Conservation (phyloP, 352 stramenopile genomes). For the Globisporangium apiculatum region DNA sequence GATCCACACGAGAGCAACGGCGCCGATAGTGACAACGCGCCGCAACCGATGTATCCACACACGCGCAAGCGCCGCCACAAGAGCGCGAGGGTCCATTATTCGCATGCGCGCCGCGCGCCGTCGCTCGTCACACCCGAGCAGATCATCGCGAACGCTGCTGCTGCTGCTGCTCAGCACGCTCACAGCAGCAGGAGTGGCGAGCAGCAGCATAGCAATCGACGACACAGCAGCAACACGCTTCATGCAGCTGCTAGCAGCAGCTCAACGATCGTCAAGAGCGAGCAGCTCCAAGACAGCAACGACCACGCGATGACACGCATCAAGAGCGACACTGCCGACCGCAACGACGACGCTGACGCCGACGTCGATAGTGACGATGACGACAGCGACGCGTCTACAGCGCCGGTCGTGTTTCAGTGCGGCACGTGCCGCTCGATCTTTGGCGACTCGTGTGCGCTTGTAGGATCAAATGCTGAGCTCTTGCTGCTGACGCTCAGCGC, state of each 20-base stretch:
- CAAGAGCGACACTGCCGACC: slow-evolving; percentile 22
- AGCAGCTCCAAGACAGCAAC: neutral
- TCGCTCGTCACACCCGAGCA: neutral
- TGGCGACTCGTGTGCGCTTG: slow-evolving; percentile 76
- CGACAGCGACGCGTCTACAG: slow-evolving; percentile 12
- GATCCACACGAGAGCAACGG: too few species aligned
- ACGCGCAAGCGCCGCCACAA: neutral
- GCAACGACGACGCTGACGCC: slow-evolving; percentile 12
- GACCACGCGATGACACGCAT: slow-evolving; percentile 11
- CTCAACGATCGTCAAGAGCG: neutral
- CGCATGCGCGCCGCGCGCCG: neutral
- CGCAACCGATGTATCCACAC: too few species aligned
- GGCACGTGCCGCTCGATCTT: slow-evolving; percentile 79
- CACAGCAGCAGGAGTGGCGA: too few species aligned
- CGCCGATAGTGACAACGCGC: too few species aligned
- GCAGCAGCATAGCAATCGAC: too few species aligned
- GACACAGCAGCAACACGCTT: neutral
- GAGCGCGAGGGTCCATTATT: neutral
- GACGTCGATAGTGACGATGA: slow-evolving; percentile 1
- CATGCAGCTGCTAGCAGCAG: neutral
- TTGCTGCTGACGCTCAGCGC: slow-evolving; percentile 70
- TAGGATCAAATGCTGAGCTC: slow-evolving; percentile 66
- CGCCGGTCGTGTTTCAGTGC: slow-evolving; percentile 80
- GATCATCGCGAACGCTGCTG: neutral
- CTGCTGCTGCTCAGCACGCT: too few species aligned